A percentile compares a stretch with the other conserved stretches of the same genome.
Evolutionary conservation across 164 flowering plant species (phyloP).

Genomic region (Magnolia changhungtana): DNA sequence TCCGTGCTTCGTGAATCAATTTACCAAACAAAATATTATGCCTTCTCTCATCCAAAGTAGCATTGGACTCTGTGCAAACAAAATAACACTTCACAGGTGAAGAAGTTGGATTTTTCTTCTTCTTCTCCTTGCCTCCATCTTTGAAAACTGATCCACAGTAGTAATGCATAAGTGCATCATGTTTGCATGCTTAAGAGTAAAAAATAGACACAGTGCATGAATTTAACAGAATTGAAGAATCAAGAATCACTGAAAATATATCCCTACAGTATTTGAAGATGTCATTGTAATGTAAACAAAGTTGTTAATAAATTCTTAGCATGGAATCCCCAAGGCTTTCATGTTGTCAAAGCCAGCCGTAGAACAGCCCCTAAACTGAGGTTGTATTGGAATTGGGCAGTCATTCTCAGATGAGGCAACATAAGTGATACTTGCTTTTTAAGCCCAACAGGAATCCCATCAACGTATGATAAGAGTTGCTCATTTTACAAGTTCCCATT

Average conservation of each 20-base stretch:
- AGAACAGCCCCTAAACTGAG: too few relatives aligned
- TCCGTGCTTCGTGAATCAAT: conserved; percentile 52
- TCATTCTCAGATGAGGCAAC: too few relatives aligned
- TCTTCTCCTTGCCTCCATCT: conserved; percentile 79
- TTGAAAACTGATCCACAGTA: conserved; percentile 59
- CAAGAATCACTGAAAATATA: not conserved
- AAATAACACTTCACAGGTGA: conserved; percentile 70
- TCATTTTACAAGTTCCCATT: too few relatives aligned
- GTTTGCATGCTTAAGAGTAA: not conserved
- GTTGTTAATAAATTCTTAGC: not conserved
- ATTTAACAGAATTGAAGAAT: not conserved
- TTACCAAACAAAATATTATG: conserved; percentile 32
- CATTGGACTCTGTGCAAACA: conserved; percentile 47
- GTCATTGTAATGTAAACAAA: not conserved
- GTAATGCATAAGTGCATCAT: not conserved
- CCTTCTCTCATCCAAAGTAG: conserved; percentile 15
- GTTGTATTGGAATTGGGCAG: too few relatives aligned
- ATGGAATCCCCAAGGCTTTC: too few relatives aligned
- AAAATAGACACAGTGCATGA: not conserved
- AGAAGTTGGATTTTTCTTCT: conserved; percentile 46
- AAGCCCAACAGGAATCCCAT: too few relatives aligned
- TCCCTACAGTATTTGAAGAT: not conserved
- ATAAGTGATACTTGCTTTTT: too few relatives aligned
- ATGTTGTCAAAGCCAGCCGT: too few relatives aligned
- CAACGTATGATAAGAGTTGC: too few relatives aligned